Conservation (phyloP, 129 eudicot genomes). For the Arctium minus region DNA sequence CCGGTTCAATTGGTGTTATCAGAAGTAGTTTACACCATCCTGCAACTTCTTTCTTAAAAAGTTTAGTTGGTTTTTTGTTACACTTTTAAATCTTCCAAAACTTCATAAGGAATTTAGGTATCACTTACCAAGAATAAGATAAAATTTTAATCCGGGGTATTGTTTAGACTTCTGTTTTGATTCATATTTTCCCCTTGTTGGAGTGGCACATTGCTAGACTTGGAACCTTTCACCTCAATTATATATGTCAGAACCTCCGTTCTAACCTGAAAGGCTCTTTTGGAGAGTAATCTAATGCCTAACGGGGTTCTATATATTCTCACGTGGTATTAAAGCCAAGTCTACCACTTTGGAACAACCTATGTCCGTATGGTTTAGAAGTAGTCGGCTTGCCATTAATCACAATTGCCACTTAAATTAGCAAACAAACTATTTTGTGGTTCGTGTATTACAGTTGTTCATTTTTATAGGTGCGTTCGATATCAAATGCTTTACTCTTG, state of each 20-base stretch:
- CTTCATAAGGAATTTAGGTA: neutral
- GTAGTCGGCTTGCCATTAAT: neutral
- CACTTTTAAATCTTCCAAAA: neutral
- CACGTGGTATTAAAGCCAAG: neutral
- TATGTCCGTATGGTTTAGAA: neutral
- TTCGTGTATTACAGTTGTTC: neutral
- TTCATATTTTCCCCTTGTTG: neutral
- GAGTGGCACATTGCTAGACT: neutral
- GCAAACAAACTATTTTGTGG: neutral
- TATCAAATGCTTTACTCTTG: neutral
- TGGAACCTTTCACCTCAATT: neutral
- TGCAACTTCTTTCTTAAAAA: neutral
- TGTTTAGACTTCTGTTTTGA: neutral
- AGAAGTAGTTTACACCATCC: constrained; percentile 34
- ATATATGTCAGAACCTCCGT: neutral
- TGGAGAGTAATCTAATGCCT: neutral
- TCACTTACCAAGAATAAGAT: neutral
- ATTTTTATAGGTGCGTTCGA: neutral
- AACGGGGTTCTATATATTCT: neutral
- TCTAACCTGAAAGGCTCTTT: neutral
- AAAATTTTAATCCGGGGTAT: neutral
- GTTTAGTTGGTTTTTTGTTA: neutral
- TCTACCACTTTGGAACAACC: neutral
- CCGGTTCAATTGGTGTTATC: constrained; percentile 92
- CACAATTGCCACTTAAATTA: neutral